Percentiles rank a stretch among this genome's conserved stretches.
Conservation (phyloP, 179 eudicot species). For the Camellia oleifera region DNA sequence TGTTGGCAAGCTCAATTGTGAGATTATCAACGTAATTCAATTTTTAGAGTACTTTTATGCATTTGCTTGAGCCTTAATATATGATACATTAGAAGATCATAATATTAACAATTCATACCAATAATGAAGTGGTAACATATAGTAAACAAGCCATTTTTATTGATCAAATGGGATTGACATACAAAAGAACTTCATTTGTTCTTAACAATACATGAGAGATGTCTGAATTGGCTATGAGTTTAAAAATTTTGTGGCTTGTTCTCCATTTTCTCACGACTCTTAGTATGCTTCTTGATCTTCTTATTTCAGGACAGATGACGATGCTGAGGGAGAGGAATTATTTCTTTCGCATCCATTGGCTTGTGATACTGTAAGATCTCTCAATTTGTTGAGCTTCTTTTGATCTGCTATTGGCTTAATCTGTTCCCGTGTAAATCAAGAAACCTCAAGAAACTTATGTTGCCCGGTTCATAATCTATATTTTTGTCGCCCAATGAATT, state of each 20-base stretch:
- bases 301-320: slow-evolving; percentile 34
- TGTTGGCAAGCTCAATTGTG: too few relatives aligned
- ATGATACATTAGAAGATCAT: too few relatives aligned
- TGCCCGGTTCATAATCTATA: background rate
- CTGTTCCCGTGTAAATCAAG: background rate
- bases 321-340: slow-evolving; percentile 35
- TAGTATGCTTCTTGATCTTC: background rate
- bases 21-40: too few relatives aligned
- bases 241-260: background rate
- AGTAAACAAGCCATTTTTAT: too few relatives aligned
- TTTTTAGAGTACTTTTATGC: too few relatives aligned
- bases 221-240: background rate
- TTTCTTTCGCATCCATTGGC: slow-evolving; percentile 18
- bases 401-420: background rate
- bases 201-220: background rate
- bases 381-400: background rate
- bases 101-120: too few relatives aligned
- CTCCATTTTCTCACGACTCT: background rate
- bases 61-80: too few relatives aligned
- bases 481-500: background rate
- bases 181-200: too few relatives aligned
- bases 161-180: too few relatives aligned
- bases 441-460: background rate
- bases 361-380: slow-evolving; percentile 27
- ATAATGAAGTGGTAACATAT: too few relatives aligned